Evolutionary conservation across 345 rosid species (phyloP), one percentile per base, ranked within the genome.

Genomic region (Turritis glabra): DNA sequence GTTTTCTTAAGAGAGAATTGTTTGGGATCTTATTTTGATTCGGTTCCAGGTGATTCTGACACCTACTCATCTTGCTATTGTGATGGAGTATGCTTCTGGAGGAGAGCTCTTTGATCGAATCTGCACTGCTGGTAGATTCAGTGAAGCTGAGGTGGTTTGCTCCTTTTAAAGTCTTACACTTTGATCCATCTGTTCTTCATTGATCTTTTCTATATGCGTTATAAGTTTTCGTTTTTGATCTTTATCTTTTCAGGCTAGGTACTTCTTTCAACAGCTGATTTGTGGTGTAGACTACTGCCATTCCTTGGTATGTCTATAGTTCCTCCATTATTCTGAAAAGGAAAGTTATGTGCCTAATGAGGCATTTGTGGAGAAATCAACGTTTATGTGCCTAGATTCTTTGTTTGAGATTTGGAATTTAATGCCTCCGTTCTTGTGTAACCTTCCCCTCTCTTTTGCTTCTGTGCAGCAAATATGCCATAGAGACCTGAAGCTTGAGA

Each of bases 81-180:
- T 84, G 57, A 91, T 91, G 97, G 97, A 91, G 78, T 91, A 87
- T 84, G 97, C 97, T 27, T 84, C 95, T 50, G 97, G 97, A 17
- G 97, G 97, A 22, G 97, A 91, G 74, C 88, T 89, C 58, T 91
- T 89, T 66, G 95, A 89, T 74, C 85, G 97, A 47, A 91, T 91
- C 52, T 91, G 92, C 73, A 87, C 78, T 82, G 90, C 95, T 5
- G 97, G 97, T 13, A 84, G 95, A 72, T 91, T 91, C 82, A 91
- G 97, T 27, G 97, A 91, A 80, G 90, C 90, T 64, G 97, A 91
- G 91, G 97, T 89, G 35, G 1, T 66, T 47, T 66, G 33, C 17
- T 61, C 40, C 40, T 27, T 38, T 12, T 14, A 22, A 74, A 27
- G 50, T 33, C 69, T 17, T 32, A 11, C 35, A 48, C 69, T 68